Conservation (phyloP, 139 green algal species). For the Auxenochlorella pyrenoidosa region DNA sequence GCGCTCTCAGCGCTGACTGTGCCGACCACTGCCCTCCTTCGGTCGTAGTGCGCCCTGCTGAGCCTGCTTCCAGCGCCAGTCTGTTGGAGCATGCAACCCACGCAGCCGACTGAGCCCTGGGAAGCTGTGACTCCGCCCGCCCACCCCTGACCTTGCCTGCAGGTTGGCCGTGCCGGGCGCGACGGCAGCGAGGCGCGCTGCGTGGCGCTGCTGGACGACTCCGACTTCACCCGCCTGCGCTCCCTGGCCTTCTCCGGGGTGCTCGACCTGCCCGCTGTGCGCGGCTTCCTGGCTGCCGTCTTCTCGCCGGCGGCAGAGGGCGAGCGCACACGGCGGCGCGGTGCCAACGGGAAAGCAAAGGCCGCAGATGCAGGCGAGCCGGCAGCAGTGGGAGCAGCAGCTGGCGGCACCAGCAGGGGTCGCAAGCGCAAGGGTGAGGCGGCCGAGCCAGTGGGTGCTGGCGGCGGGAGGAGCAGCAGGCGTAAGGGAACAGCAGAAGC, state of each 20-base stretch:
- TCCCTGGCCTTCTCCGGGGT: slow-evolving; percentile 58
- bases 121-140: neutral
- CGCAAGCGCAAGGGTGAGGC: neutral
- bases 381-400: neutral
- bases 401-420: neutral
- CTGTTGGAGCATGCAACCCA: neutral
- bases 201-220: slow-evolving; percentile 71
- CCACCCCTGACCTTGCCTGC: neutral
- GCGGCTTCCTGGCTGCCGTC: slow-evolving; percentile 60
- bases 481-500: neutral
- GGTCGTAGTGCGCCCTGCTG: neutral
- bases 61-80: neutral
- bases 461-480: neutral
- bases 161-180: slow-evolving; percentile 75
- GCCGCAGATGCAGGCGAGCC: too few species aligned
- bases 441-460: neutral
- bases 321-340: neutral
- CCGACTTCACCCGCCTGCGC: slow-evolving; percentile 69
- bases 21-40: too few species aligned
- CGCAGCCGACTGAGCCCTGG: too few species aligned
- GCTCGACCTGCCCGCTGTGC: slow-evolving; percentile 50
- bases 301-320: slow-evolving; percentile 48
- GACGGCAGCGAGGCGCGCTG: slow-evolving; percentile 69
- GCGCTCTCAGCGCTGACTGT: neutral
- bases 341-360: neutral